Base-by-base conservation (phyloP, 2,329 filamentous ascomycete genomes). In the Pestalotiopsis sp. region DNA sequence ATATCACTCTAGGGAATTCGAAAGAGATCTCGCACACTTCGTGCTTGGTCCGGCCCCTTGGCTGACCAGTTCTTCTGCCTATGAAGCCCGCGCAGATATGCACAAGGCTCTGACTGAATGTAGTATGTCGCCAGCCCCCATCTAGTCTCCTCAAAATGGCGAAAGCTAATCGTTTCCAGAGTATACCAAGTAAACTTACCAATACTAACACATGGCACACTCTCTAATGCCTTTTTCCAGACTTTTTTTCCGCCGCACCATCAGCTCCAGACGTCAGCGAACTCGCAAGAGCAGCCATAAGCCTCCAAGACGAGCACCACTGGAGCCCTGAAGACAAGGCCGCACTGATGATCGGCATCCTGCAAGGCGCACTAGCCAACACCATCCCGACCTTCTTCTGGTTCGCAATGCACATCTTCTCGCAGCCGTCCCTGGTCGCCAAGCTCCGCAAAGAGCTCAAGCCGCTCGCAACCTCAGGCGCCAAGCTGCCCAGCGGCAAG, bases 381-480 rank as follows among this genome's bases (percentile, higher is more conserved):
- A 75, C 80, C 1, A 75, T 80, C 0, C 80, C 79, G 2, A 79
- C 77, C 0, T 66, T 78, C 0, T 82, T 80, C 73, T 82, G 80
- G 80, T 65, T 78, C 20, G 30, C 81, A 0, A 63, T 73, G 1
- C 72, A 77, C 9, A 69, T 82, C 11, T 71, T 77, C 55, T 69
- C 72, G 2, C 68, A 72, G 11, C 75, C 75, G 0, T 70, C 73
- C 0, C 71, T 80, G 0, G 68, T 75, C 0, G 22, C 60, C 0
- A 68, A 72, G 17, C 67, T 81, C 4, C 75, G 76, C 2, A 66
- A 52, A 0, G 81, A 83, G 67, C 70, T 79, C 1, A 65, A 72
- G 3, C 66, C 69, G 0, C 69, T 78, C 3, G 69, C 70, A 6
- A 48, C 30, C 48, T 38, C 57, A 59, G n/a, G 61, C 24, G 4